phyloP scores from a whole-genome alignment of 2,329 filamentous ascomycete genomes.

The Nothomitra cinnamomea region DNA sequence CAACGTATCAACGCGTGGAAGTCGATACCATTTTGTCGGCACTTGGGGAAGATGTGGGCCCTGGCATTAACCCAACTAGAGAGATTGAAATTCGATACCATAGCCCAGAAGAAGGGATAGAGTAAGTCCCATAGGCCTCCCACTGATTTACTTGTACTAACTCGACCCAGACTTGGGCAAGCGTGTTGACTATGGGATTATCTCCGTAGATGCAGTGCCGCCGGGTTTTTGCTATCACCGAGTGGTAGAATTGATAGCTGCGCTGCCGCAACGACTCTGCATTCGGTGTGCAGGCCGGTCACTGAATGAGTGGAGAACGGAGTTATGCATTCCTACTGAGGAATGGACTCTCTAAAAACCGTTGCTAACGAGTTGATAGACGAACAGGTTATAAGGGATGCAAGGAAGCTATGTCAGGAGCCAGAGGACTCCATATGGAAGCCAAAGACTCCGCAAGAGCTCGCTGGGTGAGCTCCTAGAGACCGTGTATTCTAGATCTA shows the following conservation, averaged over 20 bases:
- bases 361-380: conserved; percentile 13
- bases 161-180: conserved; percentile 28
- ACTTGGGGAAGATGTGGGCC: conserved; percentile 26
- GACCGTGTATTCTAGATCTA: neutral
- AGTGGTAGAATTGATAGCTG: conserved; percentile 45
- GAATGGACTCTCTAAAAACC: neutral
- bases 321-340: conserved; percentile 11
- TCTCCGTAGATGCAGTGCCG: conserved; percentile 31
- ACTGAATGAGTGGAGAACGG: conserved; percentile 32
- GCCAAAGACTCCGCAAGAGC: conserved; percentile 1
- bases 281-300: conserved; percentile 39
- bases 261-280: conserved; percentile 32
- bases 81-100: conserved; percentile 35
- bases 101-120: conserved; percentile 49
- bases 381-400: conserved; percentile 36
- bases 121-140: conserved; percentile 14
- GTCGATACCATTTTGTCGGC: conserved; percentile 28
- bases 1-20: conserved; percentile 29
- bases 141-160: neutral
- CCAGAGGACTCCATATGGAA: conserved; percentile 27
- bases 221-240: conserved; percentile 40
- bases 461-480: conserved; percentile 6
- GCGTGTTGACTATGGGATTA: conserved; percentile 54
- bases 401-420: conserved; percentile 33
- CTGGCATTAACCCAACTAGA: conserved; percentile 27